Evolutionary conservation across 306 rosid genomes (phyloP).

Genomic region (Quercus dentata): DNA sequence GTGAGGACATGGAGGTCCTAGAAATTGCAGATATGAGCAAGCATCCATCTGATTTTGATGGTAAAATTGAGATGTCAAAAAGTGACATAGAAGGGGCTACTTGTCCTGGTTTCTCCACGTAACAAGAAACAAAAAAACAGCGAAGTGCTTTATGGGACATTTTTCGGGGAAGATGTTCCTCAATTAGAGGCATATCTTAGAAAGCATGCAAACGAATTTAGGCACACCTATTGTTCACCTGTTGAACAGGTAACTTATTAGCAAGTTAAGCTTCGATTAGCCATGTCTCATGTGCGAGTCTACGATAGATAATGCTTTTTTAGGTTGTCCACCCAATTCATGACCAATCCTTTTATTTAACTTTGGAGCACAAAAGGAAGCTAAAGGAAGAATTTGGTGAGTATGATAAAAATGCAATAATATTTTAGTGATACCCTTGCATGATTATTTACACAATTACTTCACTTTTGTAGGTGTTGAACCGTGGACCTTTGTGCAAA

Average conservation of each 20-base stretch:
- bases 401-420: slow-evolving; percentile 17
- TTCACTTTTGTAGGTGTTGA: slow-evolving; percentile 48
- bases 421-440: slow-evolving; percentile 1
- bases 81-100: slow-evolving; percentile 17
- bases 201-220: slow-evolving; percentile 62
- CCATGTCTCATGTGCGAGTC: slow-evolving; percentile 3
- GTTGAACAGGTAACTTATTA: slow-evolving; percentile 51
- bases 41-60: slow-evolving; percentile 19
- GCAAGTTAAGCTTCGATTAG: slow-evolving; percentile 1
- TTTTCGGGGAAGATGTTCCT: slow-evolving; percentile 63
- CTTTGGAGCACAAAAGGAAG: slow-evolving; percentile 62
- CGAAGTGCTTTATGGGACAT: slow-evolving; percentile 85
- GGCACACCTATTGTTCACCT: slow-evolving; percentile 73
- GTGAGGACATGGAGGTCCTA: slow-evolving; percentile 14
- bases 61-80: slow-evolving; percentile 5
- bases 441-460: slow-evolving; percentile 1
- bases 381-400: slow-evolving; percentile 74
- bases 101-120: slow-evolving; percentile 10
- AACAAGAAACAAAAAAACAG: slow-evolving; percentile 24
- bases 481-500: slow-evolving; percentile 48
- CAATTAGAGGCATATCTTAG: slow-evolving; percentile 64
- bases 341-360: slow-evolving; percentile 75
- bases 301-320: slow-evolving; percentile 9
- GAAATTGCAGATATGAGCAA: slow-evolving; percentile 10
- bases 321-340: slow-evolving; percentile 84